Evolutionary conservation across 441 rosid species (phyloP), one percentile per base, ranked within the genome.

Genomic region (Bocquillonia castaneifolia): DNA sequence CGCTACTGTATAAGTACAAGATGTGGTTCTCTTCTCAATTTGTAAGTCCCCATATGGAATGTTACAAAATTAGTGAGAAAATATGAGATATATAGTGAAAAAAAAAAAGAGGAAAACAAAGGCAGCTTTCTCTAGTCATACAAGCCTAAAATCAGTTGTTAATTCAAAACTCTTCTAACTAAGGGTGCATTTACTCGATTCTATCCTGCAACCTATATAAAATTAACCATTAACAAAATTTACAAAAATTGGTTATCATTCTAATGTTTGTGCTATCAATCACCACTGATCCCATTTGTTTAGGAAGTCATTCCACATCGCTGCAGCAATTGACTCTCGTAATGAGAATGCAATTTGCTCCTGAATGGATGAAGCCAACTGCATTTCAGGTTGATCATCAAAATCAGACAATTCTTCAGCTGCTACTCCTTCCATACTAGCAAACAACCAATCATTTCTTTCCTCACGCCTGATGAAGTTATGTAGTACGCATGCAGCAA

Each of bases 241-340:
- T 66, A 66, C 51, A 55, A 22, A 29, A 42, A 17, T 14, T 53
- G 36, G 25, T 39, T 37, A 9, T 17, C 51, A 17, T 39, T 26
- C 2, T 10, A 23, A 36, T 12, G 26, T 39, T 7, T 25, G n/a
- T 8, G 29, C 31, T 13, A 28, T 52, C 59, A 48, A 47, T 86
- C 79, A 92, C 91, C 96, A 89, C n/a, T 82, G 82, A 59, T 88
- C 90, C 92, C 93, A 88, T 69, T 83, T 86, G 69, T 81, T 80
- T 61, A 88, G 70, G 70, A 92, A 90, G 71, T 92, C 90, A 69
- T 80, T 81, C 98, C 96, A 92, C 93, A 88, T 92, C 22, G 71
- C 82, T 23, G 68, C 76, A 45, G 93, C 91, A 65, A 83, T 78
- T 25, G 88, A 84, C 67, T 90, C 93, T 64, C 88, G 78, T 8